These are phyloP conservation scores for Saprolegnia diclina DNA, from an alignment of 352 stramenopile species.

Conservation along the genomic window DNA sequence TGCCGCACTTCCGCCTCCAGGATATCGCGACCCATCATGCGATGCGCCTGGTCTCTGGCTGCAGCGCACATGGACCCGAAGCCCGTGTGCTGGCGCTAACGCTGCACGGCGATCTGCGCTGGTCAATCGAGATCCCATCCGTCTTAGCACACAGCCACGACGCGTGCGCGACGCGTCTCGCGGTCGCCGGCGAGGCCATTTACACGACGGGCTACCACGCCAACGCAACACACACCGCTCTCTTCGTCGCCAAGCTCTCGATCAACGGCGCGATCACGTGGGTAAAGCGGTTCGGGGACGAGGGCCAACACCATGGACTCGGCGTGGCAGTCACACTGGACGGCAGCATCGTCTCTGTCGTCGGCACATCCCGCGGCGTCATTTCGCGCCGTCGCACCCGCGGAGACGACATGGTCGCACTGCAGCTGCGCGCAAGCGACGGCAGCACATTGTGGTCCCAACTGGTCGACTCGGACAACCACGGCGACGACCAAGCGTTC, in stretches of 20 bases:
- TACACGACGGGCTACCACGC: background rate
- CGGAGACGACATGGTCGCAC: background rate
- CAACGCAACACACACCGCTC: too few species aligned
- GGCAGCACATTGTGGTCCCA: background rate
- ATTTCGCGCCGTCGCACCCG: background rate
- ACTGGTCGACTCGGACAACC: background rate
- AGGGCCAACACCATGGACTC: background rate
- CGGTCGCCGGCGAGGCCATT: background rate
- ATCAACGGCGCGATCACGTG: background rate
- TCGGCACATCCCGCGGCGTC: background rate
- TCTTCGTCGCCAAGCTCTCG: background rate
- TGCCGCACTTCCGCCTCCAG: too few species aligned
- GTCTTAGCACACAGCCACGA: too few species aligned
- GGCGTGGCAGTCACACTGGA: background rate
- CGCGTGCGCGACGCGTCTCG: background rate
- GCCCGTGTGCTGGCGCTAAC: too few species aligned
- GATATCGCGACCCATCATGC: too few species aligned
- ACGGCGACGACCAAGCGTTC: background rate
- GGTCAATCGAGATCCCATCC: too few species aligned
- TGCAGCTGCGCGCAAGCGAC: background rate
- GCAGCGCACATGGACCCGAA: too few species aligned
- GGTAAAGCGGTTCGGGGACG: background rate
- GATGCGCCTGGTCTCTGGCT: too few species aligned
- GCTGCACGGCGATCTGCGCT: too few species aligned
- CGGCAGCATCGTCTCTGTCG: background rate